Evolutionary conservation across 2,329 filamentous ascomycete genomes (phyloP), one percentile per base, ranked within the genome.

Genomic region (Seiridium cupressi): DNA sequence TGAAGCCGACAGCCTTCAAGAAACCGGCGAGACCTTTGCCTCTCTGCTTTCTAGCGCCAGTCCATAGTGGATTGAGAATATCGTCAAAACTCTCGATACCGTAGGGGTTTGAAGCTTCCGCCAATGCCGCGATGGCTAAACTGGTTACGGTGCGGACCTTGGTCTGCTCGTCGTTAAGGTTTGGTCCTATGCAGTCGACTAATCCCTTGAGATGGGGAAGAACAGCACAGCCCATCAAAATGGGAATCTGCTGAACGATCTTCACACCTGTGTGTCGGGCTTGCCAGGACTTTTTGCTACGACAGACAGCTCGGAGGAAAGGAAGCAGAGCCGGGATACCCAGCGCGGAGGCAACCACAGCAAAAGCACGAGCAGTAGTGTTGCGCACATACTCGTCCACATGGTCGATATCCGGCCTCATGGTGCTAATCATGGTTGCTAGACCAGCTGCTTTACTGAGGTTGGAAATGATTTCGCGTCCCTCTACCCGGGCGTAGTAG

Each of bases 81-180:
- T 97, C 93, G 69, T 99, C 95, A 68, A 99, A 99, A 69, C 93
- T 97, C 78, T 99, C 95, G 65, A 99, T 99, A 88, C 95, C 95
- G 69, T 98, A 99, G 0, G 95, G 95, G 75, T 96, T 97, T 40
- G 95, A 94, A 31, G 95, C 95, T 77, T 99, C 95, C 35, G 95
- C 95, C 60, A 99, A 80, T 42, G 95, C 95, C 55, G 94, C 95
- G 71, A 99, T 95, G 34, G 95, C 93, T 72, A 99, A 83, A 76
- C 91, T 93, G 51, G 95, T 98, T 53, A 98, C 95, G 3, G 96
- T 99, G 67, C 95, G 86, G 53, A 99, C 95, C 78, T 99, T 99
- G 57, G 93, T 94, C 77, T 99, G 95, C 72, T 99, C 95, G 68
- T 99, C 95, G 70, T 96, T 97, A 11, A 99, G 83, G 73, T 97